These are phyloP conservation scores for Ceratocystis harringtonii DNA, from an alignment of 2,329 filamentous ascomycete species.

Conservation along the genomic window DNA sequence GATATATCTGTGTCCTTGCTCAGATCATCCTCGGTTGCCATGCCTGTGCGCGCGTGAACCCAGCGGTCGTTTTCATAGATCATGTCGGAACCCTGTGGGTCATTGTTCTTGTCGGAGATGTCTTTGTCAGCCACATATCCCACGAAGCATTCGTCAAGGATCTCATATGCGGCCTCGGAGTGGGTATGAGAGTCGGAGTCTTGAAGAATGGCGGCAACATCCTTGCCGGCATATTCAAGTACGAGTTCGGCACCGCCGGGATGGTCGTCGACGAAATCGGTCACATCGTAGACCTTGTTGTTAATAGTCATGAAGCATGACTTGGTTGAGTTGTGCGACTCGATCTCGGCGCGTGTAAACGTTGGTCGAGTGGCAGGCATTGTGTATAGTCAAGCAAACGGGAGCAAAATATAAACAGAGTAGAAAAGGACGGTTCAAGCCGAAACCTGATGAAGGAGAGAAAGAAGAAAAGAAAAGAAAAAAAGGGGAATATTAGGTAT, in stretches of 20 bases:
- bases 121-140: constrained; percentile 21
- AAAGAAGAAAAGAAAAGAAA: constrained; percentile 1
- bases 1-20: constrained; percentile 65
- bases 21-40: constrained; percentile 79
- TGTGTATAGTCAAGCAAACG: constrained; percentile 13
- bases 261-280: constrained; percentile 77
- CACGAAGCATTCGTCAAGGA: constrained; percentile 19
- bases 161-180: constrained; percentile 69
- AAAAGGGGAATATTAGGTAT: background rate
- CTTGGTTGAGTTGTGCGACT: constrained; percentile 59
- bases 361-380: constrained; percentile 69
- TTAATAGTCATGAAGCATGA: constrained; percentile 91
- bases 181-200: constrained; percentile 54
- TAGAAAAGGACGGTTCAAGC: background rate
- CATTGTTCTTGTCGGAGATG: constrained; percentile 18
- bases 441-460: constrained; percentile 5
- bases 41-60: constrained; percentile 57
- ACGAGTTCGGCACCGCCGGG: constrained; percentile 82
- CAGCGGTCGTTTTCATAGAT: constrained; percentile 20
- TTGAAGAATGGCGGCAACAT: constrained; percentile 39
- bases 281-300: constrained; percentile 86
- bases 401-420: background rate
- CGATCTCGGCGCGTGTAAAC: constrained; percentile 66
- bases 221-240: constrained; percentile 61
- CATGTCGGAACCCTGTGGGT: constrained; percentile 22